Conservation (phyloP, 2,329 filamentous ascomycete genomes). For the Claviceps monticola region DNA sequence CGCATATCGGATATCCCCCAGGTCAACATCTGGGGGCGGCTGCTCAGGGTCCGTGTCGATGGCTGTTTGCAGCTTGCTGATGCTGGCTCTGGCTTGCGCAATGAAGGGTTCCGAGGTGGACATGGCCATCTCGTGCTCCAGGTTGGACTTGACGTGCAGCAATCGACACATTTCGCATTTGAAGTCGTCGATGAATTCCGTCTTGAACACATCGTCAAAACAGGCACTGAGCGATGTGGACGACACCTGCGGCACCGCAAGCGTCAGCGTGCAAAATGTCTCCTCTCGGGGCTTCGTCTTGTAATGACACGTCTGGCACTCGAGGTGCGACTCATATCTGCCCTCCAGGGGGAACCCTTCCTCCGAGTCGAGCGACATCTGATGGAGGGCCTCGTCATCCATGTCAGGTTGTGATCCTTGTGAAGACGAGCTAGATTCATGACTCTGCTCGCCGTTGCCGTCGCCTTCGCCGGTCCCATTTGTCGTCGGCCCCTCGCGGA, state of each 20-base stretch:
- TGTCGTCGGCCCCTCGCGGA: not conserved
- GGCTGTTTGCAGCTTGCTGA: constrained; percentile 52
- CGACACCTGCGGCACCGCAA: constrained; percentile 75
- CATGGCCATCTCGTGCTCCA: constrained; percentile 44
- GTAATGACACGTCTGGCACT: constrained; percentile 82
- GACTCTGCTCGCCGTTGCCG: not conserved
- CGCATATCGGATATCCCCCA: constrained; percentile 61
- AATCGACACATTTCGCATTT: constrained; percentile 87
- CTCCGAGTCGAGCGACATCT: constrained; percentile 31
- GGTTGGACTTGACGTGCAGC: constrained; percentile 57
- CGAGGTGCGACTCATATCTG: constrained; percentile 82
- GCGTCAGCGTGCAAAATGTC: constrained; percentile 79
- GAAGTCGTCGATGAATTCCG: constrained; percentile 93
- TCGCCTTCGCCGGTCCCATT: not conserved
- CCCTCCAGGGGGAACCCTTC: constrained; percentile 87
- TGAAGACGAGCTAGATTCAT: not conserved
- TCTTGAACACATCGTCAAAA: constrained; percentile 88
- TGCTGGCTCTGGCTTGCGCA: constrained; percentile 38
- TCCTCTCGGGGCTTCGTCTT: constrained; percentile 73
- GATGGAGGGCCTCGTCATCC: not conserved
- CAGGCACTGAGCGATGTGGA: constrained; percentile 75
- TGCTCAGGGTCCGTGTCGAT: constrained; percentile 73
- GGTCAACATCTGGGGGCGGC: constrained; percentile 52
- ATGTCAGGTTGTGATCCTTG: not conserved
- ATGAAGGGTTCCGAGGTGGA: constrained; percentile 39